Conservation (phyloP, 2,329 filamentous ascomycete species). For the Ceratocystis alfenasii region DNA sequence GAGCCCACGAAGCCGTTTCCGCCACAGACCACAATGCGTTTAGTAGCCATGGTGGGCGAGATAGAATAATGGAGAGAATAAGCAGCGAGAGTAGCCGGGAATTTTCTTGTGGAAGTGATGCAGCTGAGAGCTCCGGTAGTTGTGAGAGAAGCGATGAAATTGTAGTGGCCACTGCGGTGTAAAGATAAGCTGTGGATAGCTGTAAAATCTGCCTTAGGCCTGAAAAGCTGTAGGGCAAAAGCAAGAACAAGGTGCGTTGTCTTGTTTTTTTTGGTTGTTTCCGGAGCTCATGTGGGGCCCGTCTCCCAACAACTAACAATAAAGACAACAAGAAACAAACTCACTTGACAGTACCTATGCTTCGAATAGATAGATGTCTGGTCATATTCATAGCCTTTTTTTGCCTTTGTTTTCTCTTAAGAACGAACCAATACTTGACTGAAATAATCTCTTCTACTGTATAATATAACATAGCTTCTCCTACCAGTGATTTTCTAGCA, state of each 20-base stretch:
- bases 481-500: no score
- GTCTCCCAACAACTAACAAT: not conserved
- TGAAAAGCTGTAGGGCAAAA: no score
- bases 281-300: not conserved
- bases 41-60: constrained; percentile 44
- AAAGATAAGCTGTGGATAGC: no score
- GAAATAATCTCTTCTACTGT: no score
- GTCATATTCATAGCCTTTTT: no score
- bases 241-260: no score
- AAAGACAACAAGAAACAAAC: not conserved
- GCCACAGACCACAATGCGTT: constrained; percentile 79
- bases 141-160: not conserved
- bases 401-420: no score
- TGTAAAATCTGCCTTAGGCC: no score
- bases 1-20: constrained; percentile 84
- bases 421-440: no score
- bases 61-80: not conserved
- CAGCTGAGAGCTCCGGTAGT: not conserved
- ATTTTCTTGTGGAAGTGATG: not conserved
- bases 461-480: no score
- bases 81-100: not conserved
- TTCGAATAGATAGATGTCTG: no score
- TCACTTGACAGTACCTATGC: no score
- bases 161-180: not conserved
- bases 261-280: not conserved